A percentile compares a stretch with the other conserved stretches of the same genome.
Evolutionary conservation across 176 grass and related monocot species (phyloP).

Genomic region (Lolium perenne): DNA sequence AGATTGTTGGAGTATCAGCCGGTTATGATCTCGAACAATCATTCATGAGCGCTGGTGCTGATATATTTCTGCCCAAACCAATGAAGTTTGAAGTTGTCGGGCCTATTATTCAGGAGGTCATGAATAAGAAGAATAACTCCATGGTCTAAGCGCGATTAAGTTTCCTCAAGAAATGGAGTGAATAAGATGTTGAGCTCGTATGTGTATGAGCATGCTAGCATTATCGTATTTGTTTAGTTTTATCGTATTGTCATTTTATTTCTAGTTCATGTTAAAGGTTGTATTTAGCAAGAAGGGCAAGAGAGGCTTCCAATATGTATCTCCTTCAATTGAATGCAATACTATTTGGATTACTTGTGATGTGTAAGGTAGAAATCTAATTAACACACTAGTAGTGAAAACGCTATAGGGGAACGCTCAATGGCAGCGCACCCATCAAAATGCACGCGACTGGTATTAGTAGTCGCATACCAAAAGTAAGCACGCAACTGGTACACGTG

Average conservation of each 20-base stretch:
- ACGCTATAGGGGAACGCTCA: too few relatives aligned
- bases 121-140: conserved; percentile 28
- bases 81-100: neutral
- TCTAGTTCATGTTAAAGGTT: neutral
- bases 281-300: neutral
- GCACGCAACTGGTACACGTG: too few relatives aligned
- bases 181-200: neutral
- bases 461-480: too few relatives aligned
- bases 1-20: conserved; percentile 39
- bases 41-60: conserved; percentile 33
- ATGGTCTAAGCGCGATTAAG: neutral
- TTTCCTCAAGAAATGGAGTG: neutral
- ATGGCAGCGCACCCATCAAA: too few relatives aligned
- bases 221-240: neutral
- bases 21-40: neutral
- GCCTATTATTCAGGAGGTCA: conserved; percentile 17
- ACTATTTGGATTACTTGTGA: too few relatives aligned
- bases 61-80: conserved; percentile 34
- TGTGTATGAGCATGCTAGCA: neutral
- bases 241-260: neutral
- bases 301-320: neutral
- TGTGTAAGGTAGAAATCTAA: too few relatives aligned
- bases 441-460: too few relatives aligned
- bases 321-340: neutral
- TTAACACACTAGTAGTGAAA: too few relatives aligned